These are phyloP conservation scores for Entomortierella parvispora DNA, from an alignment of 192 early-diverging fungal species.

Conservation along the genomic window DNA sequence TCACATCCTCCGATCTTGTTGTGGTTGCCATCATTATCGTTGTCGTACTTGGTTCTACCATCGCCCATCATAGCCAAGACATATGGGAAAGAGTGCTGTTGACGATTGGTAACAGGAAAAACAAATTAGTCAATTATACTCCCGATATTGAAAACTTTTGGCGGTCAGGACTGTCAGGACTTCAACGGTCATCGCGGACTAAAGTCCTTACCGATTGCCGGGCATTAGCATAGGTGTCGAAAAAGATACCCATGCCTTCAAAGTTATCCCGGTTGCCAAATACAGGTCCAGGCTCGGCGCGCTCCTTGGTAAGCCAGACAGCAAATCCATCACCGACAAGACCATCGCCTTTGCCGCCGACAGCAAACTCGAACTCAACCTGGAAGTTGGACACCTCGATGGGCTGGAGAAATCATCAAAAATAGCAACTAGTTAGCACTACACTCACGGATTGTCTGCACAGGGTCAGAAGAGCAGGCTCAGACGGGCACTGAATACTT, in stretches of 20 bases:
- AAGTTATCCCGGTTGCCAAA: slow-evolving; percentile 90
- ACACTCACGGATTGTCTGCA: too few relatives aligned
- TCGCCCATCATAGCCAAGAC: slow-evolving; percentile 96
- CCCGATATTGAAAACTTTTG: too few relatives aligned
- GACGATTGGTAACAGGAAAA: too few relatives aligned
- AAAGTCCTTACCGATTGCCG: slow-evolving; percentile 58
- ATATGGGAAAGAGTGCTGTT: slow-evolving; percentile 81
- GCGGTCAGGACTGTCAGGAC: slow-evolving; percentile 68
- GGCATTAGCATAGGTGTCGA: slow-evolving; percentile 94
- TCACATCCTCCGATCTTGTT: slow-evolving; percentile 76
- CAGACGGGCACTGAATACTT: slow-evolving; percentile 35
- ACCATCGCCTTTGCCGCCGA: slow-evolving; percentile 74
- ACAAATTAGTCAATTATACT: too few relatives aligned
- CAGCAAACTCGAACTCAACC: slow-evolving; percentile 92
- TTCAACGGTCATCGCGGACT: slow-evolving; percentile 58
- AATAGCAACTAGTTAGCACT: too few relatives aligned
- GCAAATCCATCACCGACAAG: slow-evolving; percentile 96
- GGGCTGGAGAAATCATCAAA: slow-evolving; percentile 65
- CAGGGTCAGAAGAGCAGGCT: slow-evolving; percentile 28
- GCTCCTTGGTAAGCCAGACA: slow-evolving; percentile 91
- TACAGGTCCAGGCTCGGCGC: slow-evolving; percentile 75
- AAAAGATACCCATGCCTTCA: slow-evolving; percentile 91
- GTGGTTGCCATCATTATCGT: slow-evolving; percentile 81
- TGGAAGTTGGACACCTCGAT: slow-evolving; percentile 74
- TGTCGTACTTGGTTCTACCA: slow-evolving; percentile 88